These are phyloP conservation scores for Taphrina flavorubra DNA, from an alignment of 1,139 yeast species.

Conservation along the genomic window DNA sequence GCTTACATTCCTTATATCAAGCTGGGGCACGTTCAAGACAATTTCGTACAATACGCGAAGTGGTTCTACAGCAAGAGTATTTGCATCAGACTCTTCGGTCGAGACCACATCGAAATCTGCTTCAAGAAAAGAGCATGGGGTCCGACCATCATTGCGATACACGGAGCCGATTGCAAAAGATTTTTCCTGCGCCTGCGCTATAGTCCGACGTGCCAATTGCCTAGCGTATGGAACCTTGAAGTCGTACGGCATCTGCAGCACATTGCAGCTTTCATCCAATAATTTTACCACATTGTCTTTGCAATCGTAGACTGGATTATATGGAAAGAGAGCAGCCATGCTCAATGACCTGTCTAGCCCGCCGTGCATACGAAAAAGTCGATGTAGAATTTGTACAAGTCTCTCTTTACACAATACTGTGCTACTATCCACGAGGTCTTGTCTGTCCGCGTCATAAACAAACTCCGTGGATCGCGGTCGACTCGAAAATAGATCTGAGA, in stretches of 20 bases:
- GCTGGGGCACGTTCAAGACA: not conserved
- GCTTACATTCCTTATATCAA: constrained; percentile 70
- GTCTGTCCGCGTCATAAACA: constrained; percentile 83
- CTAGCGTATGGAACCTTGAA: constrained; percentile 88
- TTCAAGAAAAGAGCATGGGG: constrained; percentile 79
- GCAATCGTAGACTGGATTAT: constrained; percentile 70
- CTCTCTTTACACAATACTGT: constrained; percentile 56
- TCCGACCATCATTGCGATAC: constrained; percentile 66
- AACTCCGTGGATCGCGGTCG: constrained; percentile 88
- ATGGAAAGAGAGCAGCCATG: constrained; percentile 70
- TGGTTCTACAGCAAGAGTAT: constrained; percentile 53
- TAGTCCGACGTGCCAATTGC: constrained; percentile 66
- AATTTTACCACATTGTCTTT: constrained; percentile 68
- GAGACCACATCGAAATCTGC: constrained; percentile 74
- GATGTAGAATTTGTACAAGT: constrained; percentile 57
- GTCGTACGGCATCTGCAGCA: constrained; percentile 86
- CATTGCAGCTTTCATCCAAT: constrained; percentile 82
- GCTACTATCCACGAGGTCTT: constrained; percentile 82
- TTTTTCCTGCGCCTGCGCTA: constrained; percentile 53
- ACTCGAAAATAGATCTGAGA: constrained; percentile 69
- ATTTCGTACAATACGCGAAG: constrained; percentile 17
- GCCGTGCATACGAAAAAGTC: constrained; percentile 78
- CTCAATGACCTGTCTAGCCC: constrained; percentile 69
- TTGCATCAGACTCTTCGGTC: constrained; percentile 52
- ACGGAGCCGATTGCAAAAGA: constrained; percentile 76